Conservation (phyloP, 116 monocot genomes). For the Thalassia testudinum region DNA sequence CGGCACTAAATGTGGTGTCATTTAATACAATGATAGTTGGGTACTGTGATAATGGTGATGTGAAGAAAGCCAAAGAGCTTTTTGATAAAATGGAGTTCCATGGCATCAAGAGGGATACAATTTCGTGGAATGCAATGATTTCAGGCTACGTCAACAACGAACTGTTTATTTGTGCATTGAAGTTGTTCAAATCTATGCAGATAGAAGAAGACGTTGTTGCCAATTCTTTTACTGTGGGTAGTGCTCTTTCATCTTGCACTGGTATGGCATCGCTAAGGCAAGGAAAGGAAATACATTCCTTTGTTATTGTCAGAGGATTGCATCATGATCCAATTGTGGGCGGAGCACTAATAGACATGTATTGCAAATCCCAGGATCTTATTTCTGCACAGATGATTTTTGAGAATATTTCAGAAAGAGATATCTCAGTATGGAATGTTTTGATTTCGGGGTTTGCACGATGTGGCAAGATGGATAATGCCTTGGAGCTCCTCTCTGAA, state of each 20-base stretch:
- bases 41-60: constrained; percentile 11
- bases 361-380: constrained; percentile 29
- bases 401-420: constrained; percentile 24
- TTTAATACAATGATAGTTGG: constrained; percentile 36
- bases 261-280: constrained; percentile 4
- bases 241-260: constrained; percentile 22
- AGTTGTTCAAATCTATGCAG: constrained; percentile 10
- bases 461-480: constrained; percentile 23
- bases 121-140: constrained; percentile 28
- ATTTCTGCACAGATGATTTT: constrained; percentile 19
- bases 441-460: constrained; percentile 32
- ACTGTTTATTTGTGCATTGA: constrained; percentile 10
- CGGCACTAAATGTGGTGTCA: constrained; percentile 19
- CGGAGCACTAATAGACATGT: constrained; percentile 43
- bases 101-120: constrained; percentile 19
- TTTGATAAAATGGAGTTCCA: constrained; percentile 21
- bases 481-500: constrained; percentile 13
- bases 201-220: constrained; percentile 1
- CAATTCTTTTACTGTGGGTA: constrained; percentile 19
- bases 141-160: constrained; percentile 10
- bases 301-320: constrained; percentile 20
- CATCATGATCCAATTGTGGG: constrained; percentile 1
- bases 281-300: constrained; percentile 26
- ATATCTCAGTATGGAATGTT: constrained; percentile 44
- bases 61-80: constrained; percentile 18